These are phyloP conservation scores for Flaveria brownii DNA, from an alignment of 129 eudicot genomes.

Conservation along the genomic window DNA sequence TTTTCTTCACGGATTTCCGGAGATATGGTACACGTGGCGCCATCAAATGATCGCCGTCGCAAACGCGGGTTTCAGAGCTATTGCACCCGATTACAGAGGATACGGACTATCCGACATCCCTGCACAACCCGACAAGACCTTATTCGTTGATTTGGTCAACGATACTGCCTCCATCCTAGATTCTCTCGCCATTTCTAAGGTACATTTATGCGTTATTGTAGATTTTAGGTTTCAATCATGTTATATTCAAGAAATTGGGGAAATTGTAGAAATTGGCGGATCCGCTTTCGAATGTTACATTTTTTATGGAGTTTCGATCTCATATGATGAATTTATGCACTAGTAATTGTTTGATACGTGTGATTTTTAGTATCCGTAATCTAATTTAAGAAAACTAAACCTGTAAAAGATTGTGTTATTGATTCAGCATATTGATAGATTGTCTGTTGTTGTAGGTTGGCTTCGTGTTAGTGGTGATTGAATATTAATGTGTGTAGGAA, in stretches of 20 bases:
- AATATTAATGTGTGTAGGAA: too few relatives aligned
- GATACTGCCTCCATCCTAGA: constrained; percentile 45
- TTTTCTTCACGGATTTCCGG: constrained; percentile 50
- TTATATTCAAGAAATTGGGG: not conserved
- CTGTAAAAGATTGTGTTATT: too few relatives aligned
- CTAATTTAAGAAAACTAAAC: too few relatives aligned
- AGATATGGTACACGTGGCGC: constrained; percentile 58
- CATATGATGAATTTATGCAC: too few relatives aligned
- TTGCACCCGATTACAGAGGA: constrained; percentile 45
- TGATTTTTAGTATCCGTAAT: too few relatives aligned
- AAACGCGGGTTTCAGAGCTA: constrained; percentile 41
- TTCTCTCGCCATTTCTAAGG: constrained; percentile 46
- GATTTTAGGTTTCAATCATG: not conserved
- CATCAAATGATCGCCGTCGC: constrained; percentile 54
- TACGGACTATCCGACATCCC: constrained; percentile 53
- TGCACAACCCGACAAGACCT: constrained; percentile 38
- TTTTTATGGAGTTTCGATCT: too few relatives aligned
- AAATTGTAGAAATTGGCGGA: not conserved
- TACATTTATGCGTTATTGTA: not conserved
- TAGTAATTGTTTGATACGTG: too few relatives aligned
- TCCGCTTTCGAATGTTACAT: not conserved
- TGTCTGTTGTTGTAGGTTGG: too few relatives aligned
- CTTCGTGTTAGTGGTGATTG: too few relatives aligned
- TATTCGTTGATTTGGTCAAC: constrained; percentile 26
- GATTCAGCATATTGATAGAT: too few relatives aligned